Evolutionary conservation across 2,329 filamentous ascomycete genomes (phyloP).

Genomic region (Trichoderma sp.): DNA sequence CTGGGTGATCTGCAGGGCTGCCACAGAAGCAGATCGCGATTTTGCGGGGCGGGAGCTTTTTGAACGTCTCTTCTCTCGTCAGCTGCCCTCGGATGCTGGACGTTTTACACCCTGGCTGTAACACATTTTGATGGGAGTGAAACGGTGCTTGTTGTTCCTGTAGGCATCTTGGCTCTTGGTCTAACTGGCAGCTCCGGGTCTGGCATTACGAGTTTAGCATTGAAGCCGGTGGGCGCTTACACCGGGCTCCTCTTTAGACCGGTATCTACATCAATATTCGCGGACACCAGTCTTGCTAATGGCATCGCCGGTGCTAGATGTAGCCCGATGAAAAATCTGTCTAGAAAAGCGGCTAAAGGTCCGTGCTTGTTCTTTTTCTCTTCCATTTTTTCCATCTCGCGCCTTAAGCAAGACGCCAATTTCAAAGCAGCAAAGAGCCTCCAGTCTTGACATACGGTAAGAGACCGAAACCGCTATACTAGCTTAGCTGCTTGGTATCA

Average conservation of each 20-base stretch:
- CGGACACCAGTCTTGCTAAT: background rate
- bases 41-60: conserved; percentile 8
- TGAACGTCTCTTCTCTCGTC: background rate
- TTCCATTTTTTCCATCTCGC: background rate
- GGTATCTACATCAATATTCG: background rate
- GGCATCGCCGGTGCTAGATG: background rate
- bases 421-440: background rate
- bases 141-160: background rate
- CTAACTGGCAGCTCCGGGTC: background rate
- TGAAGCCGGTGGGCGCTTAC: background rate
- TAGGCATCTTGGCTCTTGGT: background rate
- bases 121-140: background rate
- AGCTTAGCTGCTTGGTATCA: background rate
- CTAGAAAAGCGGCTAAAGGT: background rate
- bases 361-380: background rate
- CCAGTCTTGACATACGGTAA: background rate
- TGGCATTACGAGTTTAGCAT: background rate
- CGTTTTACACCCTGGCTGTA: conserved; percentile 6
- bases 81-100: conserved; percentile 1
- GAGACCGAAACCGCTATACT: background rate
- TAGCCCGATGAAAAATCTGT: background rate
- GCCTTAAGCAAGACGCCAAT: background rate
- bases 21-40: conserved; percentile 21
- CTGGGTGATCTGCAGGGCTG: conserved; percentile 20
- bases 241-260: background rate